phyloP scores from a whole-genome alignment of 2,329 filamentous ascomycete species.

The Penicillium sp. region DNA sequence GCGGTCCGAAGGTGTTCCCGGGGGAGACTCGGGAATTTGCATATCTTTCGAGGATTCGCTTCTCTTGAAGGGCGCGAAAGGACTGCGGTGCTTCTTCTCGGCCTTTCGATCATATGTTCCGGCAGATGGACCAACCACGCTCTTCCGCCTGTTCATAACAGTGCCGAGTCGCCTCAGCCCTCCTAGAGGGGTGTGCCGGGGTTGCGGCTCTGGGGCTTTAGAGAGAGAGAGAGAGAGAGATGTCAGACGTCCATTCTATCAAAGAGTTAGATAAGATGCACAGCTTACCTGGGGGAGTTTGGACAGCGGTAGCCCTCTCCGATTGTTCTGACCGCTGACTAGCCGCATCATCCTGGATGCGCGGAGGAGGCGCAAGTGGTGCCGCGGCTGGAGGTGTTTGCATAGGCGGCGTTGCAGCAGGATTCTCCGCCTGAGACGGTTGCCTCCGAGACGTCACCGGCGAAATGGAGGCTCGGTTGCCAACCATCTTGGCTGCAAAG shows the following conservation, averaged over 20 bases:
- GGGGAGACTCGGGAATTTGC: conserved; percentile 37
- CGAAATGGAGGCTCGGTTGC: conserved; percentile 11
- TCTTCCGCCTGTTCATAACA: conserved; percentile 49
- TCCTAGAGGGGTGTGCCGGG: conserved; percentile 43
- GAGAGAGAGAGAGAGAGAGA: neutral
- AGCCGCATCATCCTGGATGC: conserved; percentile 51
- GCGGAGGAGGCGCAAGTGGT: conserved; percentile 30
- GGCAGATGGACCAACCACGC: conserved; percentile 37
- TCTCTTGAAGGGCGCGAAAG: conserved; percentile 44
- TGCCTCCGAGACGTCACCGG: conserved; percentile 17
- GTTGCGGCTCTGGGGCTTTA: conserved; percentile 39
- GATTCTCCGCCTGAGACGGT: conserved; percentile 15
- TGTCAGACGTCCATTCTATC: conserved; percentile 4
- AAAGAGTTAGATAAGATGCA: neutral
- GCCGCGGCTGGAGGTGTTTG: conserved; percentile 16
- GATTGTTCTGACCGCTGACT: conserved; percentile 56
- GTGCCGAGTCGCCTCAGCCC: conserved; percentile 48
- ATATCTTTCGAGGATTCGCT: conserved; percentile 40
- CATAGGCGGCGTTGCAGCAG: conserved; percentile 9
- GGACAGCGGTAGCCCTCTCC: conserved; percentile 27
- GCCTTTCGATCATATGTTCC: conserved; percentile 25
- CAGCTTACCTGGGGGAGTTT: conserved; percentile 37
- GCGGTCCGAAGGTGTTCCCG: conserved; percentile 28
- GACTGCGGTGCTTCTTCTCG: conserved; percentile 45
- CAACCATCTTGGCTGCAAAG: conserved; percentile 36